Conservation (phyloP, 257 asterid species). For the Catharanthus roseus region DNA sequence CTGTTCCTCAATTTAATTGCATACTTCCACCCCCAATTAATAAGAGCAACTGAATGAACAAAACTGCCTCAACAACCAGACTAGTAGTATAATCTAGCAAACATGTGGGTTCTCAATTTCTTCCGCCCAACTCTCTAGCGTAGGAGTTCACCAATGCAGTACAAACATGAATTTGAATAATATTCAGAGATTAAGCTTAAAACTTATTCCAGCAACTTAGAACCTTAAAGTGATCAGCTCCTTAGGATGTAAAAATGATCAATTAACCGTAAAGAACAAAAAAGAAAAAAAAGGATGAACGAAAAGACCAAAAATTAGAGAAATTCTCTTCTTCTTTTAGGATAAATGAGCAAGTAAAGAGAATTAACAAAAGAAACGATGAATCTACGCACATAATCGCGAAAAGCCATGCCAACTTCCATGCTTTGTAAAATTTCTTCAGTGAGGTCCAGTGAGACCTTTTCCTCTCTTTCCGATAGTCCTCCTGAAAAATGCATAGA, state of each 20-base stretch:
- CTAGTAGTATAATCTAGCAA: not conserved
- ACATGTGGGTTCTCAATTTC: not conserved
- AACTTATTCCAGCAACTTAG: not conserved
- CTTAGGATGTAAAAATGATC: not conserved
- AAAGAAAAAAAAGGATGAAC: not conserved
- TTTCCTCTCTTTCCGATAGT: slow-evolving; percentile 65
- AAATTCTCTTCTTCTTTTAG: not conserved
- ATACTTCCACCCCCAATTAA: not conserved
- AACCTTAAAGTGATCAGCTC: not conserved
- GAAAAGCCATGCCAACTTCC: slow-evolving; percentile 98
- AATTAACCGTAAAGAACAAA: not conserved
- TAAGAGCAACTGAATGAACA: not conserved
- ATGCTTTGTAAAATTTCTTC: slow-evolving; percentile 92
- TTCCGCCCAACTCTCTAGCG: not conserved
- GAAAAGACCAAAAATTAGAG: not conserved
- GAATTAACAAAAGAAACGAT: not conserved
- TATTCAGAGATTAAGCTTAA: not conserved
- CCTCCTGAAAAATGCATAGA: slow-evolving; percentile 38
- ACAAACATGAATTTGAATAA: not conserved
- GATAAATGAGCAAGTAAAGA: not conserved
- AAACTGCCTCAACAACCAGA: not conserved
- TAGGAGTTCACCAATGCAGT: not conserved
- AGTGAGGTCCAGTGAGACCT: slow-evolving; percentile 72
- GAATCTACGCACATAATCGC: slow-evolving; percentile 55
- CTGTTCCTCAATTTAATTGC: not conserved